These are phyloP conservation scores for Gynostemma pentaphyllum DNA, from an alignment of 306 rosid genomes.

Conservation along the genomic window DNA sequence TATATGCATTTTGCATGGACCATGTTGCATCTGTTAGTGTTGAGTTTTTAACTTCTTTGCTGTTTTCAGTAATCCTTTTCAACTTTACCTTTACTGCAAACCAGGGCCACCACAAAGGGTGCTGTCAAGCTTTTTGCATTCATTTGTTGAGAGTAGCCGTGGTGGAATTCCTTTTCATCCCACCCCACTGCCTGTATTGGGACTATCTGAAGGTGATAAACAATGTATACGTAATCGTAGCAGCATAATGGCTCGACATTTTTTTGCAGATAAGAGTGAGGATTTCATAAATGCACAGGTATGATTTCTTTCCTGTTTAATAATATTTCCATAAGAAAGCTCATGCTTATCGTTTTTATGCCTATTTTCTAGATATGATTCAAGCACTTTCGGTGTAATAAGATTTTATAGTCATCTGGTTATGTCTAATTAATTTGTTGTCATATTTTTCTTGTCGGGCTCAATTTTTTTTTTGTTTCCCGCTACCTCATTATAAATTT, in stretches of 20 bases:
- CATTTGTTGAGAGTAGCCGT: conserved; percentile 82
- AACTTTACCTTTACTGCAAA: conserved; percentile 4
- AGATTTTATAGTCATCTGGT: neutral
- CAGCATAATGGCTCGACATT: conserved; percentile 98
- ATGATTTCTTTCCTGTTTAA: neutral
- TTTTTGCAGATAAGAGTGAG: conserved; percentile 88
- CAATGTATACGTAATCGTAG: conserved; percentile 90
- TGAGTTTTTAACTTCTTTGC: neutral
- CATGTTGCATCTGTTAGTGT: neutral
- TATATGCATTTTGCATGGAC: neutral
- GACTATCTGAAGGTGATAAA: conserved; percentile 91
- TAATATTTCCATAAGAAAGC: neutral
- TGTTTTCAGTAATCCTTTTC: neutral
- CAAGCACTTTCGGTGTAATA: conserved; percentile 1
- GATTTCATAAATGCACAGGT: conserved; percentile 92
- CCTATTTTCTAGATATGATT: conserved; percentile 1
- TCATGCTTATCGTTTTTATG: neutral
- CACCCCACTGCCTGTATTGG: conserved; percentile 66
- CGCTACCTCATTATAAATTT: no score
- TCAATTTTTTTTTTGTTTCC: neutral
- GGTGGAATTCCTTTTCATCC: conserved; percentile 88
- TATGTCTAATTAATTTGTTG: neutral
- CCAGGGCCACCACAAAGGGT: conserved; percentile 95
- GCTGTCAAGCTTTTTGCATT: conserved; percentile 78
- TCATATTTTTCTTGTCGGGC: neutral